Conservation (phyloP, 441 rosid genomes). For the Bruguiera hainesii region DNA sequence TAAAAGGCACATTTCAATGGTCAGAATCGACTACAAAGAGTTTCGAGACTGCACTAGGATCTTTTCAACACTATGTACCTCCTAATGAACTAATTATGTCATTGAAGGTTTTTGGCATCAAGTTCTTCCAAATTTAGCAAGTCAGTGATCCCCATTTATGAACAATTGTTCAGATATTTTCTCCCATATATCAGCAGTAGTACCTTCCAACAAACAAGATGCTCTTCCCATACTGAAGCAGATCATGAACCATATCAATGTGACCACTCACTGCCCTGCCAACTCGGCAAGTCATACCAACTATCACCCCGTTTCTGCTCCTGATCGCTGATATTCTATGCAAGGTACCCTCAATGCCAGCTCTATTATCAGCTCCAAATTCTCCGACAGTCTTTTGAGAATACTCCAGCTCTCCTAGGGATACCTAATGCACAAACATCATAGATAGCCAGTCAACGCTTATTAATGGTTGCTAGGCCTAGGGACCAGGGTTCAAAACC, state of each 20-base stretch:
- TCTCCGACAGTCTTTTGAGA: conserved; percentile 54
- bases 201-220: conserved; percentile 73
- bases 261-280: conserved; percentile 68
- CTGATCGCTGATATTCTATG: conserved; percentile 68
- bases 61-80: background rate
- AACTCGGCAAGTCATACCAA: conserved; percentile 64
- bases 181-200: conserved; percentile 4
- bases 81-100: background rate
- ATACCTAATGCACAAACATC: conserved; percentile 46
- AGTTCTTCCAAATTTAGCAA: background rate
- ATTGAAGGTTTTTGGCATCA: background rate
- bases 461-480: background rate
- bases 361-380: conserved; percentile 59
- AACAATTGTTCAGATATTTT: background rate
- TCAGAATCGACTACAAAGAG: background rate
- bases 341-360: conserved; percentile 67
- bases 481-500: too few species aligned
- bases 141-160: background rate
- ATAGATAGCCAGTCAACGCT: conserved; percentile 6
- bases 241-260: conserved; percentile 58
- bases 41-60: too few species aligned
- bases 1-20: background rate
- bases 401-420: conserved; percentile 56
- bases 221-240: conserved; percentile 60
- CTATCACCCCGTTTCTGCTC: conserved; percentile 49